Conservation (phyloP, 2,329 filamentous ascomycete genomes). For the Leptographium lundbergii region DNA sequence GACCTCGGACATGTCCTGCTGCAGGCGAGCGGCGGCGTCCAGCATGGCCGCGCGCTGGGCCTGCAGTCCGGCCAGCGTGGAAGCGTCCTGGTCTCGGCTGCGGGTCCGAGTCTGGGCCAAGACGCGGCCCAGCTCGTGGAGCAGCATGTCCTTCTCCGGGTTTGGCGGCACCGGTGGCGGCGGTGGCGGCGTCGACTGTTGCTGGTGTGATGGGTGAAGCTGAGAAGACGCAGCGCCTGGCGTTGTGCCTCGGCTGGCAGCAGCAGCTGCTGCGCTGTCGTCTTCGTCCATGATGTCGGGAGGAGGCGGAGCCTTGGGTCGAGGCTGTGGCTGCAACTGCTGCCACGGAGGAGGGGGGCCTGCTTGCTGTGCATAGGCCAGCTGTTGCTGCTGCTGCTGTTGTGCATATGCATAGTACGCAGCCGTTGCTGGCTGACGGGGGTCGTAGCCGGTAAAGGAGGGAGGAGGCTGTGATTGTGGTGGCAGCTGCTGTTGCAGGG, state of each 20-base stretch:
- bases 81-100: conserved; percentile 57
- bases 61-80: conserved; percentile 61
- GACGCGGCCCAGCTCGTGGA: conserved; percentile 60
- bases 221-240: background rate
- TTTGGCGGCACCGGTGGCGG: conserved; percentile 87
- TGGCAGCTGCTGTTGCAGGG: background rate
- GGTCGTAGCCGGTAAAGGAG: background rate
- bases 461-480: background rate
- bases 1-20: conserved; percentile 61
- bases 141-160: conserved; percentile 82
- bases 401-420: conserved; percentile 8
- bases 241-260: background rate
- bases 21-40: conserved; percentile 53
- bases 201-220: background rate
- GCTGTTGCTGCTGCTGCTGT: conserved; percentile 13
- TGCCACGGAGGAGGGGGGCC: conserved; percentile 16
- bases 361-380: conserved; percentile 19
- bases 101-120: conserved; percentile 57
- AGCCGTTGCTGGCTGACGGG: conserved; percentile 2
- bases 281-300: conserved; percentile 44
- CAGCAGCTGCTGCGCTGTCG: conserved; percentile 18
- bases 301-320: conserved; percentile 28
- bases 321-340: conserved; percentile 14
- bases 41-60: conserved; percentile 72
- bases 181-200: conserved; percentile 21